Base-by-base conservation (phyloP, 331 rosid species). In the Saraca asoca region DNA sequence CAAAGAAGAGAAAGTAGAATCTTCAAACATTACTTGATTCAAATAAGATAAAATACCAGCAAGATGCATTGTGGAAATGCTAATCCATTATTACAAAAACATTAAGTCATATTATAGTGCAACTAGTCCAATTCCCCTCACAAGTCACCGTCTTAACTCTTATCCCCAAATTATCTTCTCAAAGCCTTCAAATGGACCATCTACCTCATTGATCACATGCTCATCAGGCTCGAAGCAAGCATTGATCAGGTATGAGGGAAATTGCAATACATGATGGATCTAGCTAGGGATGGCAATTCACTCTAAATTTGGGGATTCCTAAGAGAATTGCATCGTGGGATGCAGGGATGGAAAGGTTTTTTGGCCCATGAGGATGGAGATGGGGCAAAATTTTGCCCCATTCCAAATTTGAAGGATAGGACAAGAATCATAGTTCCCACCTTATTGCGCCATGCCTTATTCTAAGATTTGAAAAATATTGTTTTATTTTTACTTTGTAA, bases 1-100 rank as follows among this genome's bases (percentile, higher is more conserved):
- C 13, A 57, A 35, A 35, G 34, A 57, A 14, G 33, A 44, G 24
- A 42, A 6, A 66, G 57, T 57, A 64, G 53, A 66, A 46, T 61
- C 64, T 44, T 15, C 39, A 58, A 19, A 48, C 13, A 13, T 59
- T 35, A 34, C 20, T 69, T 46, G 18, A 46, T 44, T 44, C 15
- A 13, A 13, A 12, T 13, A 46, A 46, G 51, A 46, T 46, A 3
- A 46, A n/a, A 46, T 13, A 46, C 19, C 18, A n/a, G 14, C 8
- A 6, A 3, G 13, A 12, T 46, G 51, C 51, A 46, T 13, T 13
- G 4, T 0, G 18, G 6, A 13, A 46, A 4, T 24, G 3, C 51
- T 46, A 46, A 46, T 12, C 17, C 51, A 46, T 13, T 0, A 46
- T 13, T 4, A 7, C 51, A 13, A 13, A 13, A 12, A 46, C 6